These are phyloP conservation scores for Ceratobasidium sp. DNA, from an alignment of 1,284 basidiomycete species.

Conservation along the genomic window DNA sequence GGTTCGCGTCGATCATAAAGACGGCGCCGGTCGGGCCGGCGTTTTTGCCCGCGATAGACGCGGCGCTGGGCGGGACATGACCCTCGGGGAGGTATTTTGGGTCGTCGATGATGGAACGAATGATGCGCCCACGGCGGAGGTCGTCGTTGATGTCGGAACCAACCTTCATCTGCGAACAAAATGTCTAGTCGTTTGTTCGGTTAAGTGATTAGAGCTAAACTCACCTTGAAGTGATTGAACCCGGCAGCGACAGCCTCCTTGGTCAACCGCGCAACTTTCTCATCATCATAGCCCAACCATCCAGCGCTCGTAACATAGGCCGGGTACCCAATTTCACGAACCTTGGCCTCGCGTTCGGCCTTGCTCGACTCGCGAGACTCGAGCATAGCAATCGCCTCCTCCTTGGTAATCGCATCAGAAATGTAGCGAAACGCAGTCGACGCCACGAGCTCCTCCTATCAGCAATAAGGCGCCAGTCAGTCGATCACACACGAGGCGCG, in stretches of 20 bases:
- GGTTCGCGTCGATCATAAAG: conserved; percentile 97
- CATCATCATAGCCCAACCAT: conserved; percentile 93
- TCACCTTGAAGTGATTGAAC: conserved; percentile 91
- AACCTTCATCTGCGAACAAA: conserved; percentile 81
- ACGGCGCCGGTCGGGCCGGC: conserved; percentile 94
- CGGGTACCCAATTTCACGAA: conserved; percentile 83
- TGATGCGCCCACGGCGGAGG: conserved; percentile 86
- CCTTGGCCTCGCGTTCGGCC: conserved; percentile 79
- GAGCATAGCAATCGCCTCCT: conserved; percentile 88
- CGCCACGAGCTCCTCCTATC: conserved; percentile 85
- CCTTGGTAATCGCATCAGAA: conserved; percentile 90
- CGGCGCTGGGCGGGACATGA: conserved; percentile 71
- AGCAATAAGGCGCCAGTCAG: neutral
- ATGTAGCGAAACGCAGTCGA: conserved; percentile 92
- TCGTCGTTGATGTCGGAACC: conserved; percentile 87
- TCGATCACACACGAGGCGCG: conserved; percentile 1
- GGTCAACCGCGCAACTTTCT: conserved; percentile 89
- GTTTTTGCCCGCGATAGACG: conserved; percentile 85
- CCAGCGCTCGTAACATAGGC: conserved; percentile 96
- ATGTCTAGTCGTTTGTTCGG: neutral
- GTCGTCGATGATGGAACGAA: conserved; percentile 95
- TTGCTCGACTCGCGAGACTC: conserved; percentile 83
- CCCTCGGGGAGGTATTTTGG: conserved; percentile 76
- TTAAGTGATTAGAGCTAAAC: conserved; percentile 18
- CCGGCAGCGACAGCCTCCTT: conserved; percentile 86